Percentiles rank a stretch among this genome's conserved stretches.
These are phyloP conservation scores for Penicillium salamii DNA, from an alignment of 495 filamentous ascomycete species.

Conservation along the genomic window DNA sequence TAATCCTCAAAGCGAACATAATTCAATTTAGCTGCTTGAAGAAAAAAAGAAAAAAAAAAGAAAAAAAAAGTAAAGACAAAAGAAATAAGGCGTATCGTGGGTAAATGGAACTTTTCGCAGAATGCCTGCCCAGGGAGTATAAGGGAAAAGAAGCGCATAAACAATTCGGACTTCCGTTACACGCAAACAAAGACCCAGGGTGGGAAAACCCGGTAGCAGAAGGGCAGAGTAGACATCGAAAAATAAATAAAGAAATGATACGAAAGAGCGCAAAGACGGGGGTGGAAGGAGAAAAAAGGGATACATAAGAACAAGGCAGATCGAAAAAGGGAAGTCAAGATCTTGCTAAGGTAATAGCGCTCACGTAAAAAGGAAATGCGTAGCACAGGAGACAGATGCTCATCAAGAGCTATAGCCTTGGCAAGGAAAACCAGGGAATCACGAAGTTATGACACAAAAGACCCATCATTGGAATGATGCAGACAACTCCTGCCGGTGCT, in stretches of 20 bases:
- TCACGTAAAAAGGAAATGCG: slow-evolving; percentile 46
- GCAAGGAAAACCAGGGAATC: slow-evolving; percentile 31
- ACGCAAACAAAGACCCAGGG: slow-evolving; percentile 35
- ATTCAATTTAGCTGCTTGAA: slow-evolving; percentile 46
- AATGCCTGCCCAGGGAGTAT: slow-evolving; percentile 49
- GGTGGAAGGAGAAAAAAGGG: slow-evolving; percentile 12
- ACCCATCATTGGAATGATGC: slow-evolving; percentile 47
- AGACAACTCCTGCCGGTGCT: slow-evolving; percentile 49
- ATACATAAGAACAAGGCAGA: slow-evolving; percentile 19
- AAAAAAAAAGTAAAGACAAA: slow-evolving; percentile 34
- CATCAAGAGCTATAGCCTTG: slow-evolving; percentile 49
- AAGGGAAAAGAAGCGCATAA: slow-evolving; percentile 37
- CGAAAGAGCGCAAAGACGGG: slow-evolving; percentile 11
- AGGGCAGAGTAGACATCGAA: slow-evolving; percentile 18
- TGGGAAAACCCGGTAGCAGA: slow-evolving; percentile 20
- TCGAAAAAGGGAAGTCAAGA: slow-evolving; percentile 28
- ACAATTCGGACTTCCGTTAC: slow-evolving; percentile 39
- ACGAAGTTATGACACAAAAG: slow-evolving; percentile 44
- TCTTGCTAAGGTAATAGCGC: slow-evolving; percentile 48
- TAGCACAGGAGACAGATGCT: slow-evolving; percentile 43
- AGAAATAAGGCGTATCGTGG: slow-evolving; percentile 26
- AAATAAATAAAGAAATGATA: slow-evolving; percentile 16
- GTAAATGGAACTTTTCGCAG: slow-evolving; percentile 48
- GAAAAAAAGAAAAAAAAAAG: slow-evolving; percentile 32
- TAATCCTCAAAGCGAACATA: slow-evolving; percentile 38